Evolutionary conservation across 2,329 filamentous ascomycete species (phyloP), one percentile per base, ranked within the genome.

Genomic region (Magnaporthiopsis rhizophila): DNA sequence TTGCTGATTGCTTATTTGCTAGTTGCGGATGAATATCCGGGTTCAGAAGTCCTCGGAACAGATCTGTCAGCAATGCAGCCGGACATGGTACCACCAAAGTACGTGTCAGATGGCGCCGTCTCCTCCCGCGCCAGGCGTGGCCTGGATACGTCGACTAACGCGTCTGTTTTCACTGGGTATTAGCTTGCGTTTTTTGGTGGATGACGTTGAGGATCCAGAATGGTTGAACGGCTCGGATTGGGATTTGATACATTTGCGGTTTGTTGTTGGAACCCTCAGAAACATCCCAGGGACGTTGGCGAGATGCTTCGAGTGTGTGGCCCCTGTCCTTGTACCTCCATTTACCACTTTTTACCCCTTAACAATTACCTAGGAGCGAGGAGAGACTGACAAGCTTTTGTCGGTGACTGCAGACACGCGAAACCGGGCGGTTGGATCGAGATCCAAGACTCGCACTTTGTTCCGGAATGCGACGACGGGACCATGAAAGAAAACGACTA

Each of bases 101-200:
- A 53, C 26, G 61, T 62, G 24, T 26, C 38, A 18, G 24, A 24
- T 18, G 21, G 7, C 21, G n/a, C 18, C 2, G 21, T 24, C 12
- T 45, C 13, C 13, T 45, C 21, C 12, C n/a, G 30, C 28, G 12
- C 32, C 21, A 34, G 9, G 28, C 4, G 24, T 13, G n/a, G n/a
- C 11, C 21, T 24, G 21, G 7, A 53, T 24, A 53, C 18, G 45
- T 11, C 9, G n/a, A 24, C 45, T n/a, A 53, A 53, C 18, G 8
- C 45, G 9, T 6, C 18, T n/a, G 30, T 24, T 13, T 11, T 53
- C 26, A 56, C 18, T 13, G 30, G 4, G 2, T 50, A 21, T 38
- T 5, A 62, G 61, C 34, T 78, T 85, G n/a, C 78, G 77, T 9
- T 88, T 88, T 74, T 76, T 86, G 65, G 79, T 89, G 12, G 86